Conservation (phyloP, 2,329 filamentous ascomycete genomes). For the Sclerotinia spermophila region DNA sequence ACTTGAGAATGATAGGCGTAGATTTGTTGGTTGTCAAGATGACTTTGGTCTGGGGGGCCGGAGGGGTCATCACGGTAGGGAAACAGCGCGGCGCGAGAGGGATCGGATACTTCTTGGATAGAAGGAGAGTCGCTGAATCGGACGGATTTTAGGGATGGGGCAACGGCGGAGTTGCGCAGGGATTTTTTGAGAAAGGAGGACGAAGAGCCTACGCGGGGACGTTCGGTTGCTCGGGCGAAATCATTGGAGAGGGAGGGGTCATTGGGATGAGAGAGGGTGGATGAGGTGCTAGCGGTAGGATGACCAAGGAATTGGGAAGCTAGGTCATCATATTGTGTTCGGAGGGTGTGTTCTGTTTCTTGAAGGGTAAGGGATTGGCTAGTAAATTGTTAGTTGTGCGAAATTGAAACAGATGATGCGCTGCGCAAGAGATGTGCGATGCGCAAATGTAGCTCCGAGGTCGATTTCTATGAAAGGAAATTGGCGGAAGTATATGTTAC, state of each 20-base stretch:
- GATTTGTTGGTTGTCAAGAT: conserved; percentile 77
- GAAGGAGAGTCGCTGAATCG: conserved; percentile 71
- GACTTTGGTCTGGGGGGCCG: conserved; percentile 37
- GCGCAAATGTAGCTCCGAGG: background rate
- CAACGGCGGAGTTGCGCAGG: conserved; percentile 33
- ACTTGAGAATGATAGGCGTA: conserved; percentile 79
- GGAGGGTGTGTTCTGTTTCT: conserved; percentile 65
- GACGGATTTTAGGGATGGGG: conserved; percentile 63
- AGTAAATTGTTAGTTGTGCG: conserved; percentile 9
- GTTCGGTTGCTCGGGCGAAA: conserved; percentile 57
- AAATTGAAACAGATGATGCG: background rate
- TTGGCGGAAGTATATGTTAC: background rate
- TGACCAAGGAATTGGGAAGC: conserved; percentile 75
- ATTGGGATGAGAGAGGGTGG: conserved; percentile 59
- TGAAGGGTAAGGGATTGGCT: conserved; percentile 47
- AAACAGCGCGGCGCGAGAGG: conserved; percentile 55
- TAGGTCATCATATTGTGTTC: conserved; percentile 72
- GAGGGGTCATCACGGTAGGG: conserved; percentile 68
- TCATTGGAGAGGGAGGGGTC: conserved; percentile 58
- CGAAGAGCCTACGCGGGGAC: conserved; percentile 41
- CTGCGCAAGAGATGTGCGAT: background rate
- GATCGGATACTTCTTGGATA: conserved; percentile 43
- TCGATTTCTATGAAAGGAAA: background rate
- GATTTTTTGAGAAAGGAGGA: conserved; percentile 41
- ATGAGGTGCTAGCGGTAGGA: conserved; percentile 46